Conservation (phyloP, 371 early-diverging fungal species). For the Mucor racemosus region DNA sequence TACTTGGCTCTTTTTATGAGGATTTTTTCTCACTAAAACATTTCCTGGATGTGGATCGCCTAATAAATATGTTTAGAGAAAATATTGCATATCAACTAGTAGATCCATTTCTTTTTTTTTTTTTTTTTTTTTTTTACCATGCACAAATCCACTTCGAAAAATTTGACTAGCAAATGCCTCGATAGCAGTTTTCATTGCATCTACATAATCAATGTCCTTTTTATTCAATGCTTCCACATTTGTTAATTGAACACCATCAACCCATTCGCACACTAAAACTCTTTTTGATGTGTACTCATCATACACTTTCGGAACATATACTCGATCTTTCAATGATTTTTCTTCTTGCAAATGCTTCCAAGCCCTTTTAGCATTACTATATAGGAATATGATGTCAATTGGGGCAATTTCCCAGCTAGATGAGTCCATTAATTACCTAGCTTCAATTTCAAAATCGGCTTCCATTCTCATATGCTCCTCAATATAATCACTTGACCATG, state of each 20-base stretch:
- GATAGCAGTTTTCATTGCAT: conserved; percentile 78
- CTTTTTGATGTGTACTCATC: conserved; percentile 74
- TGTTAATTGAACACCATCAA: conserved; percentile 74
- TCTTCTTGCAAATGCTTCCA: conserved; percentile 61
- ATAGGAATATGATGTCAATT: not conserved
- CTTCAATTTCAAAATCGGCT: conserved; percentile 80
- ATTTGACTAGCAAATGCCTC: conserved; percentile 91
- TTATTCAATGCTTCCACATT: conserved; percentile 51
- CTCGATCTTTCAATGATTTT: conserved; percentile 49
- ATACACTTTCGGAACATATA: conserved; percentile 82
- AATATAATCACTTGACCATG: conserved; percentile 82
- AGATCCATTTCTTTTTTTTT: not conserved
- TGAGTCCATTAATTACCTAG: conserved; percentile 34
- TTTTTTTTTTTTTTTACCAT: conserved; percentile 52
- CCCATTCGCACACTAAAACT: conserved; percentile 89
- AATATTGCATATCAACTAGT: not conserved
- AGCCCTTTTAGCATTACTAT: conserved; percentile 74
- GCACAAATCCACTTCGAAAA: conserved; percentile 87
- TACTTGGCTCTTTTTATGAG: conserved; percentile 50
- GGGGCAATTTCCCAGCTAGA: not conserved
- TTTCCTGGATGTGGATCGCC: conserved; percentile 91
- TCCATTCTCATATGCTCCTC: conserved; percentile 82
- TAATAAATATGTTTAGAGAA: conserved; percentile 8
- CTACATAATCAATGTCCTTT: conserved; percentile 44
- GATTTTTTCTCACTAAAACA: conserved; percentile 78